Evolutionary conservation across 139 green algal genomes (phyloP), one percentile per base, ranked within the genome.

Genomic region (Axilococcus clingmanii): DNA sequence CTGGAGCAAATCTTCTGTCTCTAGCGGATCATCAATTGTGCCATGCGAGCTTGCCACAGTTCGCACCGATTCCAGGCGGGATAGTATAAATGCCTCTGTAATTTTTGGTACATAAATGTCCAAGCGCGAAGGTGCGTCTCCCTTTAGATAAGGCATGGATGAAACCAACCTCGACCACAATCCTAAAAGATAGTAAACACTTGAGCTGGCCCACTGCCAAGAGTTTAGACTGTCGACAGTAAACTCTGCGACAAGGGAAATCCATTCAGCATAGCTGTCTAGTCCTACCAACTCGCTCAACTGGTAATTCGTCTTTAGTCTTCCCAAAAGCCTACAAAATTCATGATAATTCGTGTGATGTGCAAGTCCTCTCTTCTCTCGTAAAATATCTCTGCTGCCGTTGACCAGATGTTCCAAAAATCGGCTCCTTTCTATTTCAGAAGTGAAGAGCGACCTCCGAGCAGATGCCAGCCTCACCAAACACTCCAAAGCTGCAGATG

Each of bases 221-320:
- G 61, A 72, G 51, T 80, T 82, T 16, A 97, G 70, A 7, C 46
- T 74, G 35, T 56, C 67, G 31, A 93, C 71, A 27, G 91, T 98
- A 44, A 97, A 89, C 19, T 93, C 66, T 11, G 84, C 87, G 17
- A 98, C 87, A 34, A 83, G 69, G 61, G 80, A 64, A 49, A 97
- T 95, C 91, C 91, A 98, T 30, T 95, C 84, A 17, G 50, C 53
- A 66, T 97, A 97, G 35, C 68, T 69, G n/a, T 95, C 84, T 32
- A 94, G 78, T 6, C 65, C 11, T 51, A 92, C 83, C 71, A 93
- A 65, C 43, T 93, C 85, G 5, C 46, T 65, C 4, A 96, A 78
- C 71, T 98, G 91, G 73, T 96, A 98, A 69, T 98, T 98, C 49
- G 89, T 94, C 55, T 97, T 97, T 2, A 98, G 66, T 5, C 91